These are phyloP conservation scores for Colletotrichum euphorbiae DNA, from an alignment of 2,329 filamentous ascomycete genomes.

Conservation along the genomic window DNA sequence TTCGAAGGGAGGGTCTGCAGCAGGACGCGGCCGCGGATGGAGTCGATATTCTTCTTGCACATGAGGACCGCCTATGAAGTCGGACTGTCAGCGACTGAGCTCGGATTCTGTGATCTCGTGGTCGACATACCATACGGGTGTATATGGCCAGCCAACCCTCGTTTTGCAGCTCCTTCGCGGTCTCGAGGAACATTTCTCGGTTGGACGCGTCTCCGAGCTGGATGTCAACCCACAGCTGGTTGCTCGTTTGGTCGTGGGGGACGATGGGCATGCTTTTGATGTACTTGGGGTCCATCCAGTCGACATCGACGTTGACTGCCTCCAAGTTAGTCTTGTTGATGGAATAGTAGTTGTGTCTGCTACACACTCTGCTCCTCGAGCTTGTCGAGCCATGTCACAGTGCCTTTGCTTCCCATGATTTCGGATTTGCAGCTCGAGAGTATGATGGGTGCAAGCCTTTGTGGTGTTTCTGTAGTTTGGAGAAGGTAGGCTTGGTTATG, in stretches of 20 bases:
- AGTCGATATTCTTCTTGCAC: slow-evolving; percentile 59
- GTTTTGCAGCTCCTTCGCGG: slow-evolving; percentile 56
- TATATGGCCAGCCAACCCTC: slow-evolving; percentile 61
- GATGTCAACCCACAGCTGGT: slow-evolving; percentile 61
- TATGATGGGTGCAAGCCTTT: background rate
- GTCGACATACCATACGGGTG: slow-evolving; percentile 54
- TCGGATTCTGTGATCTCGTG: background rate
- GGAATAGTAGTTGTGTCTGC: background rate
- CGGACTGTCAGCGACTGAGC: background rate
- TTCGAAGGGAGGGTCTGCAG: slow-evolving; percentile 60
- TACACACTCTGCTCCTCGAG: slow-evolving; percentile 54
- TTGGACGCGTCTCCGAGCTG: slow-evolving; percentile 59
- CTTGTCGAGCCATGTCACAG: slow-evolving; percentile 56
- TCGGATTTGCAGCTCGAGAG: background rate
- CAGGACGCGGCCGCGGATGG: slow-evolving; percentile 60
- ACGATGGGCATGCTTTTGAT: slow-evolving; percentile 57
- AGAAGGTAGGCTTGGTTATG: background rate
- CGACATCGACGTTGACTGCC: slow-evolving; percentile 62
- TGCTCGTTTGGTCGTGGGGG: slow-evolving; percentile 62
- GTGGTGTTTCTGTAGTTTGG: background rate
- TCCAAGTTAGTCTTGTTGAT: background rate
- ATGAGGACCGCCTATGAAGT: slow-evolving; percentile 54
- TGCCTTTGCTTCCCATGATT: slow-evolving; percentile 48
- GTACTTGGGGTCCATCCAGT: slow-evolving; percentile 64
- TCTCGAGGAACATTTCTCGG: slow-evolving; percentile 54